Evolutionary conservation across 768 basidiomycete species (phyloP), one percentile per base, ranked within the genome.

Genomic region (Russula compacta): DNA sequence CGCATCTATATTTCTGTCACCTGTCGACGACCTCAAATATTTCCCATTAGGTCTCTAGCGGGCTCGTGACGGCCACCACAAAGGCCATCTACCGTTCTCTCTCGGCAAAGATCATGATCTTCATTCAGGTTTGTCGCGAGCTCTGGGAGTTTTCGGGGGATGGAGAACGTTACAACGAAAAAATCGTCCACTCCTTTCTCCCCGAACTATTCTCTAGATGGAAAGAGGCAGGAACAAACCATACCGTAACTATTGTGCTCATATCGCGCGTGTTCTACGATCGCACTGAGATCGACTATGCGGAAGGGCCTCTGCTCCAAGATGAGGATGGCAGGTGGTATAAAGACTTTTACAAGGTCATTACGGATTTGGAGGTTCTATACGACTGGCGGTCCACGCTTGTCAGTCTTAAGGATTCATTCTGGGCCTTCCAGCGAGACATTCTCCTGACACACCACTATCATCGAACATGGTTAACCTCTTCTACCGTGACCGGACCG

Each of bases 81-180:
- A 95, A 93, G 71, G 76, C 88, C 12, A 84, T 99, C 36, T 95
- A 87, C 68, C 82, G 97, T 44, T 92, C 92, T 12, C 83, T 94
- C 48, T 95, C 93, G 1, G 93, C 95, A 46, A 92, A 89, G 69
- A 81, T 88, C 39, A 97, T 91, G 19, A 87, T 98, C 58, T 95
- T 97, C 72, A 92, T 99, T 51, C 95, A 98, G 77, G 89, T 99
- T 15, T 95, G 93, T 71, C 83, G 86, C 51, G 97, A 98, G 70
- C 83, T 97, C 57, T 98, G 92, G 92, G 91, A 97, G 68, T 98
- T 98, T 69, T 83, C 94, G 24, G 93, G 91, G 39, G 97, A 98
- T 63, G 97, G 97, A 24, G 94, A 97, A 71, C 83, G 95, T 6
- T 93, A 88, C 73, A 88, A 92, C 70, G 97, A 98, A 71, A 98